phyloP scores from a whole-genome alignment of 2,329 filamentous ascomycete species.

The Xylaria polymorpha region DNA sequence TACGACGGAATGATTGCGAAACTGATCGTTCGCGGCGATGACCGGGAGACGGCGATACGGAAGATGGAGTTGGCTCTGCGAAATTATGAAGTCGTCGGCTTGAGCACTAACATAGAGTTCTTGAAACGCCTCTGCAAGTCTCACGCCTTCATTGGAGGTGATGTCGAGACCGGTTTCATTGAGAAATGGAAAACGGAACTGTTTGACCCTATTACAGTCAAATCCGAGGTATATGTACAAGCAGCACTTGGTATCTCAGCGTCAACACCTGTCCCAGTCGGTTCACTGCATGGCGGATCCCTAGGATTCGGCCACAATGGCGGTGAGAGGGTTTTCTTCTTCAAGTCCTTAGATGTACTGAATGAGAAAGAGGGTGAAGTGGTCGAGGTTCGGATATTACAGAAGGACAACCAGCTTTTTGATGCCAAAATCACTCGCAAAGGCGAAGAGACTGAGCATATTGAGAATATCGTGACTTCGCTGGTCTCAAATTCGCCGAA shows the following conservation, averaged over 20 bases:
- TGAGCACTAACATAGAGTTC: conserved; percentile 97
- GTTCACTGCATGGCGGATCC: conserved; percentile 59
- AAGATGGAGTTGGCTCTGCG: conserved; percentile 84
- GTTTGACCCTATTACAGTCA: conserved; percentile 71
- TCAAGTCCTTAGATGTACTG: conserved; percentile 70
- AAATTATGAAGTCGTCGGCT: conserved; percentile 90
- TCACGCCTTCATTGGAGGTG: conserved; percentile 82
- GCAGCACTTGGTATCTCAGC: conserved; percentile 81
- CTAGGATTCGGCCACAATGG: conserved; percentile 66
- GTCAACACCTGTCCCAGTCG: conserved; percentile 55
- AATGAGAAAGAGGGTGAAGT: conserved; percentile 73
- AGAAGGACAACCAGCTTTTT: conserved; percentile 61
- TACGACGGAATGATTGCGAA: conserved; percentile 99
- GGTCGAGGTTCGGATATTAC: conserved; percentile 63
- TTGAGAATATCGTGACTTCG: conserved; percentile 60
- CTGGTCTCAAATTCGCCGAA: conserved; percentile 45
- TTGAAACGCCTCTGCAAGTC: conserved; percentile 87
- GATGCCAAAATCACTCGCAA: conserved; percentile 59
- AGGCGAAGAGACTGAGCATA: conserved; percentile 55
- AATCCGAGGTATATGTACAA: conserved; percentile 84
- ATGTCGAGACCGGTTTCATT: conserved; percentile 97
- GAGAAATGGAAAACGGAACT: conserved; percentile 85
- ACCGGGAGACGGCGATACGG: conserved; percentile 82
- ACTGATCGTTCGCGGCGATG: conserved; percentile 87
- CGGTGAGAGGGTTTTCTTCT: conserved; percentile 61